These are phyloP conservation scores for Picochlorum sp. DNA, from an alignment of 139 green algal genomes.

Conservation along the genomic window DNA sequence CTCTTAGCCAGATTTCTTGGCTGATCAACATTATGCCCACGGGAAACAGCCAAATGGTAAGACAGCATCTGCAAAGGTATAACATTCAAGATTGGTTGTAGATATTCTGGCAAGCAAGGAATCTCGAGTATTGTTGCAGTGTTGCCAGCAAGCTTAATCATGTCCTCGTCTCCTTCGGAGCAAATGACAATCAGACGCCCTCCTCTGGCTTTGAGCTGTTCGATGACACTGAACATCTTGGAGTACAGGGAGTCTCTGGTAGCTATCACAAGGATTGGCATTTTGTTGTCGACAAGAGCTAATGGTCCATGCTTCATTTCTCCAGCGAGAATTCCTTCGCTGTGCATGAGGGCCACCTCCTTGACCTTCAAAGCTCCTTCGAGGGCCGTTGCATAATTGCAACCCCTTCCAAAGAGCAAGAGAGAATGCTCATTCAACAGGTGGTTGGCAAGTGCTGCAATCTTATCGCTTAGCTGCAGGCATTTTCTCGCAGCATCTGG, in stretches of 20 bases:
- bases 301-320: conserved; percentile 99
- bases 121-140: conserved; percentile 31
- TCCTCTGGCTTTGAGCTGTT: conserved; percentile 73
- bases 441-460: conserved; percentile 65
- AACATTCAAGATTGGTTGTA: conserved; percentile 95
- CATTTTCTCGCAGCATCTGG: conserved; percentile 41
- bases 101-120: conserved; percentile 55
- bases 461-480: conserved; percentile 66
- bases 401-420: conserved; percentile 83
- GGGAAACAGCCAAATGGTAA: conserved; percentile 89
- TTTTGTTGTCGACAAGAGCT: conserved; percentile 85
- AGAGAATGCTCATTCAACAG: conserved; percentile 67
- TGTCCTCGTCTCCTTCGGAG: conserved; percentile 55
- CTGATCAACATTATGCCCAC: conserved; percentile 92
- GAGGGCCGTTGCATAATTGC: conserved; percentile 93
- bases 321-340: conserved; percentile 92
- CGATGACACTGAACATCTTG: conserved; percentile 86
- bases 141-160: conserved; percentile 21
- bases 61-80: conserved; percentile 89
- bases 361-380: conserved; percentile 83
- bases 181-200: conserved; percentile 77
- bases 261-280: conserved; percentile 89
- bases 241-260: conserved; percentile 63
- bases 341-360: conserved; percentile 28
- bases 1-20: conserved; percentile 94